Base-by-base conservation (phyloP, 345 rosid species). In the Clausena lansium region DNA sequence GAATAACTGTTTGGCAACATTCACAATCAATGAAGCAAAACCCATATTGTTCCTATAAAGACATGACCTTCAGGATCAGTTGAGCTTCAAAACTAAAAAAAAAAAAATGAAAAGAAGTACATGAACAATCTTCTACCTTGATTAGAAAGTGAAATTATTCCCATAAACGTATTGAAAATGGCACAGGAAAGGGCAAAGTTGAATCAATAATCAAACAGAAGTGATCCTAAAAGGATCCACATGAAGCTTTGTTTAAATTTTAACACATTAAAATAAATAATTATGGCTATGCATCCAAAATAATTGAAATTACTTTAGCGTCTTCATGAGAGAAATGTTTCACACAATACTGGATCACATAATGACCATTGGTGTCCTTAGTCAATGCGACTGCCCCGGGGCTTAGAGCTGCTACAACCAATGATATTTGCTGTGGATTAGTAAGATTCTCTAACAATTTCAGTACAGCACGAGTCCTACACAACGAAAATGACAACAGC, bases 381-480 rank as follows among this genome's bases (percentile, higher is more conserved):
- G 80, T 25, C 73, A 95, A 84, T 17, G 84, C 36, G 39, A 86
- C 81, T 50, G 80, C 79, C 45, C 75, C 81, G 6, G 30, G 81
- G 38, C 78, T 75, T 65, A 93, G 71, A 80, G 88, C 79, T 8
- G 76, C 76, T 70, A 88, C 41, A 5, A 88, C 65, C 14, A 76
- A 57, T 41, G 77, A 27, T 10, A 86, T 80, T 71, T 89, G 89
- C 27, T 80, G 78, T 9, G 75, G 82, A 7, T 84, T 70, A 5
- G 73, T 78, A 47, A 89, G 79, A 24, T 63, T 67, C 61, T 73
- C 75, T 86, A 94, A 67, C 80, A 94, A 83, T 59, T 60, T 86
- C 60, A 86, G 89, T 30, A 95, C 81, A 0, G 86, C 83, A 20
- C 86, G 87, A 75, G 81, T 76, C 63, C 97, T 94, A 85, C 52